These are phyloP conservation scores for Lumnitzera racemosa DNA, from an alignment of 345 rosid genomes.

Conservation along the genomic window DNA sequence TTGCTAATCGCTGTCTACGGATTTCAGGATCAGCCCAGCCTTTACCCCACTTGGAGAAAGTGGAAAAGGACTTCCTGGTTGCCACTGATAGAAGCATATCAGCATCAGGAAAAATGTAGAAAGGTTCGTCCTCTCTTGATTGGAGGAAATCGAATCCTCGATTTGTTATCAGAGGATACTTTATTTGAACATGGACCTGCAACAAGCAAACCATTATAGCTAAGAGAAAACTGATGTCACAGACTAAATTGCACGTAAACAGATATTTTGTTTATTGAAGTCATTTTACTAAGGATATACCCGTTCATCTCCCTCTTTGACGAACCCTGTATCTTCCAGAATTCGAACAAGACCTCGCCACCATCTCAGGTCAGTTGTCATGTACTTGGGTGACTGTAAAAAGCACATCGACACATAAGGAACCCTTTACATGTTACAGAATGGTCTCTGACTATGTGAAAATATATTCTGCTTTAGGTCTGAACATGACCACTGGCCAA, in stretches of 20 bases:
- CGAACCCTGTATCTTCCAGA: conserved; percentile 66
- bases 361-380: conserved; percentile 56
- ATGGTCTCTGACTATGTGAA: not conserved
- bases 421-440: not conserved
- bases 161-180: conserved; percentile 47
- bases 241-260: not conserved
- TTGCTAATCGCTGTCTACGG: conserved; percentile 48
- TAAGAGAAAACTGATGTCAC: not conserved
- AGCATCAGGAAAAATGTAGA: conserved; percentile 63
- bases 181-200: conserved; percentile 74
- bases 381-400: conserved; percentile 47
- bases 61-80: conserved; percentile 27
- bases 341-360: conserved; percentile 88
- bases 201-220: conserved; percentile 1
- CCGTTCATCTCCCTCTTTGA: conserved; percentile 55
- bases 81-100: conserved; percentile 59
- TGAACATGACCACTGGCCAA: no score
- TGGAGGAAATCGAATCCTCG: conserved; percentile 48
- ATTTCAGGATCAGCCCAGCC: conserved; percentile 95
- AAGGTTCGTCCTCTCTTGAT: conserved; percentile 24
- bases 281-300: conserved; percentile 19
- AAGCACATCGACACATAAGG: conserved; percentile 6
- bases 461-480: no score
- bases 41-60: conserved; percentile 68
- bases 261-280: not conserved